These are phyloP conservation scores for Cavenderia fasciculata DNA, from an alignment of 78 protist species.

Conservation along the genomic window DNA sequence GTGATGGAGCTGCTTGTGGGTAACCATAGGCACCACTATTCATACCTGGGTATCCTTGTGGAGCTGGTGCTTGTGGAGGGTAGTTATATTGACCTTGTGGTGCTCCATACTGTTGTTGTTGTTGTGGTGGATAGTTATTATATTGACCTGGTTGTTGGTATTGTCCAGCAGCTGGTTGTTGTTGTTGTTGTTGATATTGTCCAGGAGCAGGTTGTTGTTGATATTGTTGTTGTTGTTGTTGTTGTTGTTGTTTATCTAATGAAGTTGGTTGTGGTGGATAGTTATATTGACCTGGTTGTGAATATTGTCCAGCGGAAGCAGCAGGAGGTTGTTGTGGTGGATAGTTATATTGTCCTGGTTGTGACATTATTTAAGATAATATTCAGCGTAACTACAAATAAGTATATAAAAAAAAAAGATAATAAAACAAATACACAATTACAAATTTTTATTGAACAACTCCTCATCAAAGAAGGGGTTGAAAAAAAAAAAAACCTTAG, in stretches of 20 bases:
- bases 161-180: constrained; percentile 1
- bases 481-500: too few species aligned
- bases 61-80: neutral
- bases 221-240: constrained; percentile 9
- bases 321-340: neutral
- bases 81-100: neutral
- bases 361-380: too few species aligned
- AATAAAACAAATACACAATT: too few species aligned
- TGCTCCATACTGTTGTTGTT: constrained; percentile 14
- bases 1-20: neutral
- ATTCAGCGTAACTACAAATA: too few species aligned
- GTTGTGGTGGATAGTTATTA: constrained; percentile 9
- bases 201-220: neutral
- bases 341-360: constrained; percentile 44
- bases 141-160: neutral
- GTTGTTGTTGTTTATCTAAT: constrained; percentile 8
- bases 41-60: constrained; percentile 20
- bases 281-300: constrained; percentile 57
- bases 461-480: too few species aligned
- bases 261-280: constrained; percentile 50
- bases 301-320: neutral
- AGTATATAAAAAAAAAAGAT: too few species aligned
- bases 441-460: too few species aligned
- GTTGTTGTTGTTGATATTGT: constrained; percentile 26
- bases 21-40: constrained; percentile 2